A percentile compares a stretch with the other conserved stretches of the same genome.
Evolutionary conservation across 306 rosid species (phyloP).

Genomic region (Vigna unguiculata): DNA sequence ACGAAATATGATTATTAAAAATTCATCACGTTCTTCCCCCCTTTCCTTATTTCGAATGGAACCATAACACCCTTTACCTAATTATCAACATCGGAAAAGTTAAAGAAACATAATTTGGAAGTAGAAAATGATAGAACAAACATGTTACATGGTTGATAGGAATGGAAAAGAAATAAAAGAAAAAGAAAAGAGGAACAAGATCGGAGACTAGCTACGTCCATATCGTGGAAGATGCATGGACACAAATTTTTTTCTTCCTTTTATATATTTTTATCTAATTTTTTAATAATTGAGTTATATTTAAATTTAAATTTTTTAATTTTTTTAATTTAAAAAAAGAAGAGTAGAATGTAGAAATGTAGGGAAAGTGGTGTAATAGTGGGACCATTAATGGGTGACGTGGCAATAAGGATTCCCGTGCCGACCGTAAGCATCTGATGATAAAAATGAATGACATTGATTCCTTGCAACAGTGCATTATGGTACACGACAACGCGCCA

Average conservation of each 20-base stretch:
- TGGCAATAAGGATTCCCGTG: constrained; percentile 58
- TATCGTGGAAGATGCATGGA: constrained; percentile 37
- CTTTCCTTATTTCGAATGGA: constrained; percentile 39
- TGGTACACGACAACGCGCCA: constrained; percentile 35
- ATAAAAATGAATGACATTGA: constrained; percentile 58
- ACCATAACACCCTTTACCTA: constrained; percentile 41
- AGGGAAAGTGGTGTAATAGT: constrained; percentile 31
- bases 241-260: too few species aligned
- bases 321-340: too few species aligned
- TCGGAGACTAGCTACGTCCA: not conserved
- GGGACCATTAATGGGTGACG: constrained; percentile 46
- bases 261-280: too few species aligned
- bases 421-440: constrained; percentile 72
- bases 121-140: constrained; percentile 40
- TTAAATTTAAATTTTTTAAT: too few species aligned
- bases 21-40: not conserved
- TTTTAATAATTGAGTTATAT: too few species aligned
- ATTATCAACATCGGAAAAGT: constrained; percentile 30
- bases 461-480: constrained; percentile 38
- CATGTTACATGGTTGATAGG: not conserved
- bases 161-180: constrained; percentile 6
- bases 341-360: constrained; percentile 16
- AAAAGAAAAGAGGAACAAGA: not conserved
- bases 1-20: not conserved
- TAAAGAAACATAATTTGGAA: constrained; percentile 7